Evolutionary conservation across 371 early-diverging fungal genomes (phyloP), one percentile per base, ranked within the genome.

Genomic region (Neoconidiobolus thromboides): DNA sequence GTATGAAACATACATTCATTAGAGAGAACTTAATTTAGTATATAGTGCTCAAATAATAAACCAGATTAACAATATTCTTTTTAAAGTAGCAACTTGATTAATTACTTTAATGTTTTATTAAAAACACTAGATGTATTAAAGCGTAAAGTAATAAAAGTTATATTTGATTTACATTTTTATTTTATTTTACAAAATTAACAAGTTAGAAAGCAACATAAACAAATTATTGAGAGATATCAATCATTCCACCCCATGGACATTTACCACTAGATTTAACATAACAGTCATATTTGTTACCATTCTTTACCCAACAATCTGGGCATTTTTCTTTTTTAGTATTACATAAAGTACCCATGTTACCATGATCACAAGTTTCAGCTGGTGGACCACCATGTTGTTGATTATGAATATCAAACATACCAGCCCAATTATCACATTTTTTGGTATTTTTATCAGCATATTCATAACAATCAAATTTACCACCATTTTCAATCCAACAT

Each of bases 211-310:
- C 6, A 9, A 46, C 6, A 46, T 46, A 49, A 49, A 4, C 49
- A 14, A 5, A 12, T 49, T 49, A 49, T 4, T 4, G 10, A 26
- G 49, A 49, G 26, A 26, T 49, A 49, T 49, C 49, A 49, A 49
- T 14, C 49, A 49, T 49, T 14, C 49, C 49, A 5, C 3, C 12
- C 49, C 49, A 49, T 49, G 10, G 14, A 14, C 49, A 49, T 49
- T 49, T 49, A 14, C 49, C 49, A 14, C 26, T 49, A 12, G 10
- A 14, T 26, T 49, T 49, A 26, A 14, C 49, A 14, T 55, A 55
- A 37, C 55, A 55, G 37, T 55, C 55, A 36, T 55, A 55, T 14
- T 55, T 55, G 37, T 36, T 36, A 41, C 55, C 55, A 39, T 55
- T 55, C 37, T 15, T 15, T 5, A 55, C 39, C 55, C 55, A 55